Percentiles rank a stretch among this genome's conserved stretches.
Evolutionary conservation across 2,329 filamentous ascomycete genomes (phyloP).

Genomic region (Tolypocladium endophyticum): DNA sequence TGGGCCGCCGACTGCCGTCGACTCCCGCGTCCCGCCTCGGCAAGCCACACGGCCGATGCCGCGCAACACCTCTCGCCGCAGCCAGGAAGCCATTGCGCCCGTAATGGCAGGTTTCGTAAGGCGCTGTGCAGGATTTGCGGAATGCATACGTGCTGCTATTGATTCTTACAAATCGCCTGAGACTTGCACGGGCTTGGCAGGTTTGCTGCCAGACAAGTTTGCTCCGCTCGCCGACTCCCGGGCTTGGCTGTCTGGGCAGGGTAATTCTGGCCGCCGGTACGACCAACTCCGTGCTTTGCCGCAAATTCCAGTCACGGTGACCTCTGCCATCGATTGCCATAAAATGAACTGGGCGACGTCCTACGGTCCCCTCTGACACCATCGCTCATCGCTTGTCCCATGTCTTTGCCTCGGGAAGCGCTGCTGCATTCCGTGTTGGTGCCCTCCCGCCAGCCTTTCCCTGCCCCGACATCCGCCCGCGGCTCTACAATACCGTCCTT

Average conservation of each 20-base stretch:
- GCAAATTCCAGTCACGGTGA: not conserved
- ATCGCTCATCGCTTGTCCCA: not conserved
- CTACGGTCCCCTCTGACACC: not conserved
- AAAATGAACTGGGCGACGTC: not conserved
- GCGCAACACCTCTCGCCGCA: not conserved
- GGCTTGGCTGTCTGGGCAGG: not conserved
- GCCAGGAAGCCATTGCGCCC: not conserved
- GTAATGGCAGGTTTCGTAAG: not conserved
- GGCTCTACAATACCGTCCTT: not conserved
- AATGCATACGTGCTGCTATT: not conserved
- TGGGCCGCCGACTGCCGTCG: not conserved
- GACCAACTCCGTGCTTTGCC: not conserved
- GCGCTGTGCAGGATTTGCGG: no score
- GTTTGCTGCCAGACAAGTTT: not conserved
- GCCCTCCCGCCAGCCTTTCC: not conserved
- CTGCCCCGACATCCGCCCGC: not conserved
- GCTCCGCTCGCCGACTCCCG: not conserved
- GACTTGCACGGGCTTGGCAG: not conserved
- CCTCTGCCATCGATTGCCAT: not conserved
- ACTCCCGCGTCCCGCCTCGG: not conserved
- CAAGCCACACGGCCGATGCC: not conserved
- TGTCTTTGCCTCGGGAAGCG: not conserved
- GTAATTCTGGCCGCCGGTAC: not conserved
- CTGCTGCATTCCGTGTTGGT: not conserved
- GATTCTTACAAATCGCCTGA: not conserved